Evolutionary conservation across 2,329 filamentous ascomycete genomes (phyloP), one percentile per base, ranked within the genome.

Genomic region (Trichoderma atrobrunneum): DNA sequence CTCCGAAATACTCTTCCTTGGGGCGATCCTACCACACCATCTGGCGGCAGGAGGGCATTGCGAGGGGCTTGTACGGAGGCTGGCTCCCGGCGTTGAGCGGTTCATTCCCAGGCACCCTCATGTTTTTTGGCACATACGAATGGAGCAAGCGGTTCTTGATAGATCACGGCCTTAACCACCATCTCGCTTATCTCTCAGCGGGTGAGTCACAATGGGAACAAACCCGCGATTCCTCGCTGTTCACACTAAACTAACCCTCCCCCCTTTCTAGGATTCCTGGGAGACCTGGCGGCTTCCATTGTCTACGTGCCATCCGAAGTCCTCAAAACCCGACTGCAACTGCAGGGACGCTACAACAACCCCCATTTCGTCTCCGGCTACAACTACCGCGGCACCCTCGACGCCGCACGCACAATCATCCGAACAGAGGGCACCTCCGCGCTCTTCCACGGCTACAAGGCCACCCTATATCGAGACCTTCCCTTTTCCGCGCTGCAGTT

Each of bases 261-360:
- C 34, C 43, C 12, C 12, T 43, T 26, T 28, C 10, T 67, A 95
- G 93, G 95, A n/a, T 95, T 98, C 77, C 80, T 98, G 73, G 96
- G 95, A 73, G 96, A 99, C 79, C 87, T 98, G 26, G 95, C 93
- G 59, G 95, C 96, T 1, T 97, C 94, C 0, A 87, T 97, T 73
- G 88, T 98, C 73, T 99, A 99, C 79, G 97, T 99, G 5, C 97
- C 96, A 5, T 97, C 95, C 14, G 97, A 99, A 82, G 96, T 99
- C 6, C 87, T 99, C 76, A 99, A 99, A 82, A 99, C 96, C n/a
- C 91, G 96, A 28, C 85, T 98, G 63, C 96, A 99, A 80, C 88
- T 99, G 7, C 96, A 99, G 81, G 97, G 96, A 65, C 93, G 93
- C 73, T 92, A 94, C 84, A 97, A 98, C 82, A 99, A 99, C 79